Percentiles rank a stretch among this genome's conserved stretches.
phyloP scores from a whole-genome alignment of 495 filamentous ascomycete species.

The Hypoxylon lenormandii region DNA sequence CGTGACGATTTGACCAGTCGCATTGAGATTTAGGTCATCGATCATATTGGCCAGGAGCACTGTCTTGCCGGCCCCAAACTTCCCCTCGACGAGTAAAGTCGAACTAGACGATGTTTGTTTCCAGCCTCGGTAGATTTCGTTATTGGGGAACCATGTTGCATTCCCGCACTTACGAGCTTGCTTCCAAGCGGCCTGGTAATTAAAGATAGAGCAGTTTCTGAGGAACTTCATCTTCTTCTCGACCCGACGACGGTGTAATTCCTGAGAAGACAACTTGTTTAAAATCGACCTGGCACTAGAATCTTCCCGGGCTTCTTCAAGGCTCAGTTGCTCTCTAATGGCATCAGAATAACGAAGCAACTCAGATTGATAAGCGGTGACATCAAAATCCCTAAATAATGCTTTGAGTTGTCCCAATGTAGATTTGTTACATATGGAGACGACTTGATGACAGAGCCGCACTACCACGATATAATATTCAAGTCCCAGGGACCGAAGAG shows the following conservation, averaged over 20 bases:
- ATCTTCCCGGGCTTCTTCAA: constrained; percentile 12
- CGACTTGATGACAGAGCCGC: constrained; percentile 54
- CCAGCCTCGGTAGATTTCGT: constrained; percentile 54
- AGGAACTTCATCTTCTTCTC: constrained; percentile 36
- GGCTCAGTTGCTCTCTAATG: constrained; percentile 56
- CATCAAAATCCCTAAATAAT: constrained; percentile 46
- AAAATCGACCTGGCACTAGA: neutral
- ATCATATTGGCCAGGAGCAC: constrained; percentile 60
- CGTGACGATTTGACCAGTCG: constrained; percentile 38
- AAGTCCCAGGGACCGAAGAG: constrained; percentile 54
- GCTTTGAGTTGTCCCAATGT: constrained; percentile 51
- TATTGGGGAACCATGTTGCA: constrained; percentile 47
- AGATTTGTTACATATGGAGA: constrained; percentile 55
- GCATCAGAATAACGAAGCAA: constrained; percentile 54
- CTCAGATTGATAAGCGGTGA: constrained; percentile 52
- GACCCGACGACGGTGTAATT: constrained; percentile 47
- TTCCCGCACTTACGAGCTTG: constrained; percentile 58
- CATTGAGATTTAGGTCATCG: constrained; percentile 54
- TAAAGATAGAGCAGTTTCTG: constrained; percentile 56
- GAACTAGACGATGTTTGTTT: constrained; percentile 42
- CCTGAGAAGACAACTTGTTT: constrained; percentile 33
- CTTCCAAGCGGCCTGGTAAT: constrained; percentile 59
- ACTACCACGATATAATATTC: constrained; percentile 62
- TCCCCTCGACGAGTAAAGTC: constrained; percentile 55
- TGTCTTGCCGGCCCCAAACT: constrained; percentile 59